Evolutionary conservation across 1,284 basidiomycete species (phyloP).

Genomic region (Leccinum cinnamomeum): DNA sequence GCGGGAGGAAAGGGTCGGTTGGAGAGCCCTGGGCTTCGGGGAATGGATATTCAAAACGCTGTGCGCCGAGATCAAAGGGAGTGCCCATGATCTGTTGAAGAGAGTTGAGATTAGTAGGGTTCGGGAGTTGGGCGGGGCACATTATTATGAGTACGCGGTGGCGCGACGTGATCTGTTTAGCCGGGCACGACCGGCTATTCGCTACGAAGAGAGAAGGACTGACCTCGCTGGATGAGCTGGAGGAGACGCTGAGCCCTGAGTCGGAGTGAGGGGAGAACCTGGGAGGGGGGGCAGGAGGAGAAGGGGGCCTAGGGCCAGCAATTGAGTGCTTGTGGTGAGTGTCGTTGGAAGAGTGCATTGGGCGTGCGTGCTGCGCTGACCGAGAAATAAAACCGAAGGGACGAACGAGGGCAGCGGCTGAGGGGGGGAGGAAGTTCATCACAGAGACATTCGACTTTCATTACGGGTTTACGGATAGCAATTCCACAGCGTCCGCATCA

Average conservation of each 20-base stretch:
- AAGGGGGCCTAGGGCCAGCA: not conserved
- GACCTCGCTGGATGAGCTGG: conserved; percentile 34
- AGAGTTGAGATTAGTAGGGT: conserved; percentile 15
- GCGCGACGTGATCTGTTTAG: conserved; percentile 19
- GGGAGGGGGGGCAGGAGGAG: conserved; percentile 6
- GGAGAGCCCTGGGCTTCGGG: conserved; percentile 33
- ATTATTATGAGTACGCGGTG: not conserved
- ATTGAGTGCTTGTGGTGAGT: not conserved
- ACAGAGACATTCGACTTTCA: not conserved
- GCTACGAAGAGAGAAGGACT: conserved; percentile 9
- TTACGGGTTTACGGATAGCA: not conserved
- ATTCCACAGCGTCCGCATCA: conserved; percentile 1
- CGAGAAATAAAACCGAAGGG: conserved; percentile 11
- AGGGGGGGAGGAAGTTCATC: not conserved
- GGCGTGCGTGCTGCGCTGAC: conserved; percentile 19
- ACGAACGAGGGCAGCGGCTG: not conserved
- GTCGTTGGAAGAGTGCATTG: conserved; percentile 26
- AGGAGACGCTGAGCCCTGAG: conserved; percentile 33
- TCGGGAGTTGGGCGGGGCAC: not conserved
- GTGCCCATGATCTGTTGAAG: conserved; percentile 32
- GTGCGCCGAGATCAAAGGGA: conserved; percentile 35
- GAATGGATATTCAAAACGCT: conserved; percentile 36
- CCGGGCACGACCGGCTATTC: conserved; percentile 14
- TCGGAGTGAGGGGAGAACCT: conserved; percentile 26
- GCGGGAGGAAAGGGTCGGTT: conserved; percentile 27